These are phyloP conservation scores for Phytophthora hybrid DNA, from an alignment of 352 stramenopile species.

Conservation along the genomic window DNA sequence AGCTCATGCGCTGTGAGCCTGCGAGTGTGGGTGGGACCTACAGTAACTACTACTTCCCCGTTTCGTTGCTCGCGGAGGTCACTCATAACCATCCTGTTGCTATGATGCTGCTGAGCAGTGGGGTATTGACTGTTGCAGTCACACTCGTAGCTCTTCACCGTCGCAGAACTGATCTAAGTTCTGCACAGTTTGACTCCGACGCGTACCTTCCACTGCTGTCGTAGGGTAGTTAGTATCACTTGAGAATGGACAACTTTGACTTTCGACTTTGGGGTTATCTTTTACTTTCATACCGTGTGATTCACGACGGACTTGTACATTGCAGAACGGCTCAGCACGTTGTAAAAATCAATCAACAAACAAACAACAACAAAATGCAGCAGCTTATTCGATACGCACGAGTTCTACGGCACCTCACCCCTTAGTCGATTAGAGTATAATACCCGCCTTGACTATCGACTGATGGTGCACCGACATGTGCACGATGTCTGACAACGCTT, in stretches of 20 bases:
- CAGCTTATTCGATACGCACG: neutral
- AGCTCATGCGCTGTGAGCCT: slow-evolving; percentile 68
- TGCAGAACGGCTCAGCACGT: neutral
- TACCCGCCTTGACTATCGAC: neutral
- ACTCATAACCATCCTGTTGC: slow-evolving; percentile 35
- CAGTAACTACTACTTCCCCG: slow-evolving; percentile 30
- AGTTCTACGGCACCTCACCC: neutral
- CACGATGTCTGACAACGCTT: slow-evolving; percentile 49
- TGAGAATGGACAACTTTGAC: neutral
- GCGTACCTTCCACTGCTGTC: slow-evolving; percentile 59
- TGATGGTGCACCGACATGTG: neutral
- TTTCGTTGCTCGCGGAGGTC: slow-evolving; percentile 30
- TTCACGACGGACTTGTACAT: no score
- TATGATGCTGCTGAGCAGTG: slow-evolving; percentile 40
- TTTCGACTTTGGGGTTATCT: no score
- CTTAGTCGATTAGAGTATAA: neutral
- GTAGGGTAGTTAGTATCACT: slow-evolving; percentile 27
- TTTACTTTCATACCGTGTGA: no score
- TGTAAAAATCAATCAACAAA: neutral
- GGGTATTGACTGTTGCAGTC: slow-evolving; percentile 45
- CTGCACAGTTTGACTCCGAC: slow-evolving; percentile 38
- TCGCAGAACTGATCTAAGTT: slow-evolving; percentile 9
- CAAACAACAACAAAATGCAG: no score
- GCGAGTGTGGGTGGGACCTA: slow-evolving; percentile 15
- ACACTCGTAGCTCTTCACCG: slow-evolving; percentile 47